A percentile compares a stretch with the other conserved stretches of the same genome.
phyloP scores from a whole-genome alignment of 305 asterid species.

The Solanum hybrid region DNA sequence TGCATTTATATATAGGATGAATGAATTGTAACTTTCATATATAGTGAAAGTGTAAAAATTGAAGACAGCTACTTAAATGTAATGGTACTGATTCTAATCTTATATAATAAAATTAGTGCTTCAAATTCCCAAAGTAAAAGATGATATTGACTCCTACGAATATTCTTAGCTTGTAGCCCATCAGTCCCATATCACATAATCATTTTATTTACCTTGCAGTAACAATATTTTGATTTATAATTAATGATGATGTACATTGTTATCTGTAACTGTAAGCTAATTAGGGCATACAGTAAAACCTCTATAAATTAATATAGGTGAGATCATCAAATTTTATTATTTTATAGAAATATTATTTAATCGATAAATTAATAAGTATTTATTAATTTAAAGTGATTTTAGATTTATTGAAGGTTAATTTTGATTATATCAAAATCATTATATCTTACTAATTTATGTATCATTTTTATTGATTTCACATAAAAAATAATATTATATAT shows the following conservation, averaged over 20 bases:
- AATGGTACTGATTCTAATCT: background rate
- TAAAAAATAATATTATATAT: no score
- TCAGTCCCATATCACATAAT: background rate
- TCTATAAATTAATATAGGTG: no score
- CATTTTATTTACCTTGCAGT: background rate
- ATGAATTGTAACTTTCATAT: background rate
- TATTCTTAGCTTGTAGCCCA: background rate
- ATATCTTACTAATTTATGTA: no score
- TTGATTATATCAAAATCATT: no score
- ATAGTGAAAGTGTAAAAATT: background rate
- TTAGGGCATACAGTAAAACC: background rate
- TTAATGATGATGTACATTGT: background rate
- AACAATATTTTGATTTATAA: background rate
- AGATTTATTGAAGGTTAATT: no score
- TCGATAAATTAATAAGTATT: no score
- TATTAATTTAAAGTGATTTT: no score
- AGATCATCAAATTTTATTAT: no score
- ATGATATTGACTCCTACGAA: background rate
- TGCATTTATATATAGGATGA: background rate
- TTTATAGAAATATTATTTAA: no score
- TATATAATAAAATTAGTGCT: background rate
- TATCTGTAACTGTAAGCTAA: no score
- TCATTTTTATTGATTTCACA: no score
- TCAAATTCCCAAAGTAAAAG: background rate
- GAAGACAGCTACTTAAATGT: background rate